A percentile compares a stretch with the other conserved stretches of the same genome.
phyloP scores from a whole-genome alignment of 2,329 filamentous ascomycete species.

The Didymella segeticola region DNA sequence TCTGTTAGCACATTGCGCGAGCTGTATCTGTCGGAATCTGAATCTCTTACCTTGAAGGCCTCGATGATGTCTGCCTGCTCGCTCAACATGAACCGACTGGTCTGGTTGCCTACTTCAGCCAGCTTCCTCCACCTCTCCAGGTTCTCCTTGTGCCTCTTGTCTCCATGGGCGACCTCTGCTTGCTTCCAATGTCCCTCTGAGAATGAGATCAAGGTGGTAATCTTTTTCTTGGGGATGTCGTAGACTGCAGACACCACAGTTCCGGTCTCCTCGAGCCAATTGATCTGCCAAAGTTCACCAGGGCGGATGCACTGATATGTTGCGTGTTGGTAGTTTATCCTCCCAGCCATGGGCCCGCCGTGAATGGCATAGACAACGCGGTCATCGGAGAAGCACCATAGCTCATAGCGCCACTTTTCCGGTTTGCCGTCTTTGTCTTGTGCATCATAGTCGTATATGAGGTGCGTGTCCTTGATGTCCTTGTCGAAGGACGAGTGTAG shows the following conservation, averaged over 20 bases:
- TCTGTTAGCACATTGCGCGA: constrained; percentile 1
- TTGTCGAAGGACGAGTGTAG: constrained; percentile 52
- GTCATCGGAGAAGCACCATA: constrained; percentile 64
- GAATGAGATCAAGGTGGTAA: constrained; percentile 62
- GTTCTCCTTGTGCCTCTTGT: constrained; percentile 61
- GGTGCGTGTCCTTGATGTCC: constrained; percentile 61
- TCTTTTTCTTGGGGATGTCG: constrained; percentile 58
- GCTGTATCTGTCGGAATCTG: neutral
- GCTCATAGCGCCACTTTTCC: constrained; percentile 67
- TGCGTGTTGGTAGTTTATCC: constrained; percentile 61
- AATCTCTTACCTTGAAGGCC: constrained; percentile 52
- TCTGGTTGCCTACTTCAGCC: constrained; percentile 58
- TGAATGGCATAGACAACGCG: constrained; percentile 66
- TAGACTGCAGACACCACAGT: constrained; percentile 64
- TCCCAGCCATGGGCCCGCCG: constrained; percentile 60
- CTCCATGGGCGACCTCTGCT: constrained; percentile 59
- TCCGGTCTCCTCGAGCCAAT: constrained; percentile 67
- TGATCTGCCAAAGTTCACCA: constrained; percentile 66
- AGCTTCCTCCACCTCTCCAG: constrained; percentile 60
- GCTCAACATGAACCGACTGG: constrained; percentile 59
- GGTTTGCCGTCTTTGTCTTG: constrained; percentile 57
- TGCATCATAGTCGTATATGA: constrained; percentile 65
- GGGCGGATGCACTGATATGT: constrained; percentile 65
- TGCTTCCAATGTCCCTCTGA: constrained; percentile 64
- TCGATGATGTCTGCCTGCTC: constrained; percentile 62